phyloP scores from a whole-genome alignment of 2,329 filamentous ascomycete species.

The Neofusicoccum ribis region DNA sequence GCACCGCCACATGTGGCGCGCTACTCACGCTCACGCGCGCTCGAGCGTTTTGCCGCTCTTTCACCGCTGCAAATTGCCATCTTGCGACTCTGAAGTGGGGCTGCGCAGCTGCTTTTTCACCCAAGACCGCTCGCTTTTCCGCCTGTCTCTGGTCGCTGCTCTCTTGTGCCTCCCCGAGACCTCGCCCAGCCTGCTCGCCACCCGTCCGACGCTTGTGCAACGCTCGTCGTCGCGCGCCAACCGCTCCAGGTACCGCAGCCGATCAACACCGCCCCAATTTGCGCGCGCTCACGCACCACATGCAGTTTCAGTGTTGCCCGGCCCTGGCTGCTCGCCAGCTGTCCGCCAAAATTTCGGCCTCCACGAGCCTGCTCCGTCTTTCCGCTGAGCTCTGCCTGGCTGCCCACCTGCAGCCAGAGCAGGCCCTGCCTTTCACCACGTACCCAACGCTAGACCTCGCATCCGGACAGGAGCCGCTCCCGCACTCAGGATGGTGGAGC shows the following conservation, averaged over 20 bases:
- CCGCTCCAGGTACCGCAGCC: not conserved
- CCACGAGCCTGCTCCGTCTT: not conserved
- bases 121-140: not conserved
- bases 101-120: not conserved
- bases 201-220: slow-evolving; percentile 1
- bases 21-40: too few relatives aligned
- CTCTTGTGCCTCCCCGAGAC: not conserved
- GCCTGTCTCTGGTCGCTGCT: not conserved
- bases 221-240: not conserved
- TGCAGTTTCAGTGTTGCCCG: not conserved
- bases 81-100: not conserved
- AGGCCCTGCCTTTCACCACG: slow-evolving; percentile 15
- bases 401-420: slow-evolving; percentile 16
- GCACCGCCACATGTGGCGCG: slow-evolving; percentile 1
- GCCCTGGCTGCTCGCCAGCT: not conserved
- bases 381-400: slow-evolving; percentile 14
- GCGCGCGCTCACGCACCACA: not conserved
- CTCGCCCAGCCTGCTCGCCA: not conserved
- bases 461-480: slow-evolving; percentile 18
- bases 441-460: slow-evolving; percentile 1
- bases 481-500: slow-evolving; percentile 21
- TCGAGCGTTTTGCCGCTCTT: slow-evolving; percentile 4
- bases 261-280: not conserved
- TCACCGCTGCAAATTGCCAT: slow-evolving; percentile 5
- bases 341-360: slow-evolving; percentile 4